phyloP scores from a whole-genome alignment of 768 basidiomycete genomes.

The Kockovaella imperatae region DNA sequence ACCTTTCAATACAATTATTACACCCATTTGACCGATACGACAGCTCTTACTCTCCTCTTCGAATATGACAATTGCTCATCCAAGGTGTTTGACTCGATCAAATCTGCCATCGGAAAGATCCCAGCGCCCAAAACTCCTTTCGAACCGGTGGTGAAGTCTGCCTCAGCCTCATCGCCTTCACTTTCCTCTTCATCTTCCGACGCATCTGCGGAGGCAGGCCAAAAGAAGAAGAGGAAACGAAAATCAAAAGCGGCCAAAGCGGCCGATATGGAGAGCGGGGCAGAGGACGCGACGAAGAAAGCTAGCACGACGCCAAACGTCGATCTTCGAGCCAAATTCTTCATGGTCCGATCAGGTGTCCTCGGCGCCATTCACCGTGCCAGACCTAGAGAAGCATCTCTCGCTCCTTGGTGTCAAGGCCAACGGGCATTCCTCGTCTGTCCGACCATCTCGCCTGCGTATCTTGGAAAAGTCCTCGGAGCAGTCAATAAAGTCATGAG shows the following conservation, averaged over 20 bases:
- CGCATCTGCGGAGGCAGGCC: neutral
- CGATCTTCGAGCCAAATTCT: neutral
- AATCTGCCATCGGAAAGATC: constrained; percentile 60
- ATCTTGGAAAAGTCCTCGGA: constrained; percentile 26
- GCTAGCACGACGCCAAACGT: too few species aligned
- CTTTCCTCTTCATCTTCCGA: too few species aligned
- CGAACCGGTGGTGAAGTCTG: too few species aligned
- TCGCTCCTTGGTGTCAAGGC: constrained; percentile 48
- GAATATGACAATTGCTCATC: constrained; percentile 66
- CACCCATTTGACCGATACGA: constrained; percentile 57
- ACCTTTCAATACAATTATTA: constrained; percentile 73
- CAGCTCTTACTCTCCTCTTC: constrained; percentile 66
- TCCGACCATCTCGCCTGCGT: constrained; percentile 32
- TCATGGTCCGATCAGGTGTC: constrained; percentile 52
- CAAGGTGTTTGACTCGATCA: constrained; percentile 58
- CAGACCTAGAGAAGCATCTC: constrained; percentile 60
- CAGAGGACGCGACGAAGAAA: too few species aligned
- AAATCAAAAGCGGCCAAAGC: neutral
- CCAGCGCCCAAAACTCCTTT: constrained; percentile 13
- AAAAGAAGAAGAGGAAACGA: neutral
- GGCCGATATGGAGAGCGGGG: neutral
- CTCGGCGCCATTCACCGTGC: constrained; percentile 68
- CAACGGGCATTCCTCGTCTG: constrained; percentile 38
- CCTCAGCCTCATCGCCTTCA: too few species aligned
- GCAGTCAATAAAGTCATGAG: constrained; percentile 26